Evolutionary conservation across 345 rosid genomes (phyloP).

Genomic region (Moricandia arvensis): DNA sequence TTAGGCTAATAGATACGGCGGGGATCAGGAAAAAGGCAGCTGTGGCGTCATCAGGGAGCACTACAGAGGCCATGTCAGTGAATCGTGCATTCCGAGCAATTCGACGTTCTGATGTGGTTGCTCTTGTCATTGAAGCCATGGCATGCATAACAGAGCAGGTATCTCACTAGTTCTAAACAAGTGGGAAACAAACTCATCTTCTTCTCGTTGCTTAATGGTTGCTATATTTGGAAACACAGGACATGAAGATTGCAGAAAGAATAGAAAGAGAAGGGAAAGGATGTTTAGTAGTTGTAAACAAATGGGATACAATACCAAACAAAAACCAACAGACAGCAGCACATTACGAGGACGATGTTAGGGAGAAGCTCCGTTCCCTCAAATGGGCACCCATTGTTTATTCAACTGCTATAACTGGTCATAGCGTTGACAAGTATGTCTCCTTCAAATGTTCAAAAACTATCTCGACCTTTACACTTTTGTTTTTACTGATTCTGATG

Average conservation of each 20-base stretch:
- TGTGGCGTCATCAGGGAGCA: conserved; percentile 85
- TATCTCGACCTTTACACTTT: not conserved
- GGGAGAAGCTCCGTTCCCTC: conserved; percentile 86
- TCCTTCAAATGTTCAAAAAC: conserved; percentile 1
- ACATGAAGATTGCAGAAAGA: conserved; percentile 85
- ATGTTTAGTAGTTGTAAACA: conserved; percentile 92
- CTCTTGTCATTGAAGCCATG: conserved; percentile 96
- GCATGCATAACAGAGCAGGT: conserved; percentile 98
- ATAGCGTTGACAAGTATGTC: conserved; percentile 81
- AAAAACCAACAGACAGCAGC: conserved; percentile 78
- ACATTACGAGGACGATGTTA: conserved; percentile 81
- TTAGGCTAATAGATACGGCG: conserved; percentile 90
- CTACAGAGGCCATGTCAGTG: conserved; percentile 88
- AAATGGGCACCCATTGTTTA: conserved; percentile 95
- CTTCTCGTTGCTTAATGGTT: conserved; percentile 1
- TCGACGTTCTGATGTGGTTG: conserved; percentile 93
- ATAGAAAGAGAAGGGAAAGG: conserved; percentile 95
- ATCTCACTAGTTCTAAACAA: conserved; percentile 13
- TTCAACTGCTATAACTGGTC: conserved; percentile 85
- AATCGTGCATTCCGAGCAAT: conserved; percentile 92
- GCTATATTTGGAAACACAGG: conserved; percentile 41
- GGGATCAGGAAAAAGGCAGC: conserved; percentile 93
- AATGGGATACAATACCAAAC: conserved; percentile 96
- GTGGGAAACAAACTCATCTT: not conserved
- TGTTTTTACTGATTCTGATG: conserved; percentile 2